Base-by-base conservation (phyloP, 2,329 filamentous ascomycete genomes). In the Sporothrix brasiliensis region DNA sequence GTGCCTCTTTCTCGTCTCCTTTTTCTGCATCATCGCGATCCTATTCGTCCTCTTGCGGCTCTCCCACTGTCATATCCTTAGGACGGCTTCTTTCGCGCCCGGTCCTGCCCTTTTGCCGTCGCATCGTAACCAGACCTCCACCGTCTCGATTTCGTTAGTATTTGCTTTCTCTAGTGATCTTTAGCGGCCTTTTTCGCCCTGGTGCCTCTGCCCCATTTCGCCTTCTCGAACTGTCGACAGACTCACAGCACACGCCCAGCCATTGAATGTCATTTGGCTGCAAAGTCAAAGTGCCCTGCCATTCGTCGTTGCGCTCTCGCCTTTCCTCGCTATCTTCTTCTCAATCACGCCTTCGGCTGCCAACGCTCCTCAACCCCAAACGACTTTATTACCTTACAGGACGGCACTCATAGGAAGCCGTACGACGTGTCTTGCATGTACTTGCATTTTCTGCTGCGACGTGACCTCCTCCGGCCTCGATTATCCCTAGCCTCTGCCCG, bases 311-410 rank as follows among this genome's bases (percentile, higher is more conserved):
- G 60, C 6, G 41, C 4, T 0, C 44, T 66, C 21, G 61, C 61
- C 14, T 14, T 27, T 49, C 16, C 66, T 68, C 67, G 34, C 44
- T 60, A 68, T 68, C 67, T 68, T 24, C 47, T 19, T 39, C 63
- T 65, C 44, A 49, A 68, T 68, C 66, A 68, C 66, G 66, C 39
- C 66, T 68, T 68, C 27, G 24, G 4, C 65, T 24, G n/a, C 34
- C n/a, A 41, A 54, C 65, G 21, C 30, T 67, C 65, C 49, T 30
- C 50, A 47, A n/a, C 65, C n/a, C 34, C 65, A 34, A 30, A 41
- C 30, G 34, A 34, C 49, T 10, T 21, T 47, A 39, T 50, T 3
- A 13, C 49, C 47, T 41, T 30, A 7, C 58, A 47, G 58, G 30
- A 47, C 58, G 58, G 39, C 39, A 61, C 13, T 47, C 39, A 27